Conservation (phyloP, 192 early-diverging fungal species). For the Backusella australiensis region DNA sequence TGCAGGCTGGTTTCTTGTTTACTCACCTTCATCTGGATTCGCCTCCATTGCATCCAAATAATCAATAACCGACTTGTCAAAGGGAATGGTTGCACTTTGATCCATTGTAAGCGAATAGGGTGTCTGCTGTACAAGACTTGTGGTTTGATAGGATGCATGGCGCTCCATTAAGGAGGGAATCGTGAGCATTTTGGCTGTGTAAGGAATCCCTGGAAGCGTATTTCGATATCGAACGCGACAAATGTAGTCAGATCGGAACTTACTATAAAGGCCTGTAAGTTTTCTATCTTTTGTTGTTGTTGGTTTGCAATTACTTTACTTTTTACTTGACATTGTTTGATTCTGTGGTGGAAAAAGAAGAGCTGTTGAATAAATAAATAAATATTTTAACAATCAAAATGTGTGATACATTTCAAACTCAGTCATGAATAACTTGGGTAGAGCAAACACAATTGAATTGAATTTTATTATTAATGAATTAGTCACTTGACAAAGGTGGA, state of each 20-base stretch:
- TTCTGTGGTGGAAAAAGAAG: background rate
- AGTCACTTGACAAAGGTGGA: too few species aligned
- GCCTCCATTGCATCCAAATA: constrained; percentile 44
- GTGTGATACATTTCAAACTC: too few species aligned
- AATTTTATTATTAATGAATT: too few species aligned
- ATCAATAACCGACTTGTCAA: constrained; percentile 45
- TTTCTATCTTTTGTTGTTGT: background rate
- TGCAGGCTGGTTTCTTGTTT: background rate
- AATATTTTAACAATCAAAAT: too few species aligned
- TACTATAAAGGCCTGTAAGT: background rate
- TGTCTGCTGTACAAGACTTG: constrained; percentile 41
- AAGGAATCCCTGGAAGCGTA: constrained; percentile 44
- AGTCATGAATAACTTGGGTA: too few species aligned
- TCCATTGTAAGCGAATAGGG: constrained; percentile 45
- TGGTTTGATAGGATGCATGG: constrained; percentile 44
- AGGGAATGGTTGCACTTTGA: constrained; percentile 39
- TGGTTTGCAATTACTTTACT: background rate
- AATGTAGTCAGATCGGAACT: constrained; percentile 22
- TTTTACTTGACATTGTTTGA: background rate
- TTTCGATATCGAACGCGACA: constrained; percentile 55
- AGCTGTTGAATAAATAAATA: background rate
- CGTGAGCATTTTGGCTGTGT: constrained; percentile 45
- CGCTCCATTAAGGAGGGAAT: constrained; percentile 43
- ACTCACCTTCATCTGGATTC: constrained; percentile 26
- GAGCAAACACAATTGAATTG: too few species aligned